Base-by-base conservation (phyloP, 495 filamentous ascomycete genomes). In the Penicillium robsamsonii region DNA sequence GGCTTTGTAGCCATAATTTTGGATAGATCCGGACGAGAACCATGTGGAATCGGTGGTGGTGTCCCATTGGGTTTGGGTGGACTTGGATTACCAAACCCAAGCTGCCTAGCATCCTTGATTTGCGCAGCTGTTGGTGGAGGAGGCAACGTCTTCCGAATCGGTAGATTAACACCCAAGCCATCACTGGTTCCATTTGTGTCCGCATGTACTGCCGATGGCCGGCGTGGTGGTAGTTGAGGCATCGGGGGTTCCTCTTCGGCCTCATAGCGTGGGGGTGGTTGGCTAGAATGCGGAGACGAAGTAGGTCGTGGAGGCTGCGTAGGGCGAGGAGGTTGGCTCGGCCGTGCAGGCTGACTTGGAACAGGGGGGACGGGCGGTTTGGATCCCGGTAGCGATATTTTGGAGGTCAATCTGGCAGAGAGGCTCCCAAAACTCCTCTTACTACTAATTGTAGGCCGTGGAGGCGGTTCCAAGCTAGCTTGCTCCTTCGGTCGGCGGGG, bases 21-120 rank as follows among this genome's bases (percentile, higher is more conserved):
- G 4, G 78, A 77, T 8, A 86, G 71, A 62, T 87, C 78, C 3
- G 84, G 84, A n/a, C 81, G 76, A 35, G 84, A 81, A 29, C 71
- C 67, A 38, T 75, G 56, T 7, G 84, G 85, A 24, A 87, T 68
- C 3, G 84, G 84, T 5, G 85, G 84, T 9, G 84, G 79, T 15
- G 46, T 58, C 29, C 62, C 67, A 44, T 54, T 69, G 17, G 51
- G 57, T 46, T 56, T 59, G 50, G 20, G 46, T 58, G 57, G 64
- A 24, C 54, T 64, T 31, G 69, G 73, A 48, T 72, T 78, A 59
- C 65, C 70, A 46, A 79, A 77, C 4, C 77, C 79, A 40, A 61
- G 55, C 31, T 68, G 51, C 37, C 71, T 68, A 55, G 75, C 55
- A 61, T 74, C 66, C 27, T 70, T 53, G 10, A 75, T 46, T 11